Percentiles rank a stretch among this genome's conserved stretches.
phyloP scores from a whole-genome alignment of 1,139 yeast genomes.

The Magnusiomyces suaveolens region DNA sequence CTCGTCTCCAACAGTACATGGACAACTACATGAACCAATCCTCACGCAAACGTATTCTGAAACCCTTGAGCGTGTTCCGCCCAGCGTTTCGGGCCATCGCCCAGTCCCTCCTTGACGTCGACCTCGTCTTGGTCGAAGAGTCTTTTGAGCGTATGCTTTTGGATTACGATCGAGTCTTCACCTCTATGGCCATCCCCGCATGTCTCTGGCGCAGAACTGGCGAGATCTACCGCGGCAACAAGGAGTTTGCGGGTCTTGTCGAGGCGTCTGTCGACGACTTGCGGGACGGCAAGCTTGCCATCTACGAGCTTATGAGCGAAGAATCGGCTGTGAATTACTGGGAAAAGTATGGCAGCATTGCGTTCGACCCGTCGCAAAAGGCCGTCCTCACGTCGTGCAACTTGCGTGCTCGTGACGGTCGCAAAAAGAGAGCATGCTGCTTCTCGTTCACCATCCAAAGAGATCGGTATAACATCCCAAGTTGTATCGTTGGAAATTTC shows the following conservation, averaged over 20 bases:
- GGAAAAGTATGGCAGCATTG: slow-evolving; percentile 96
- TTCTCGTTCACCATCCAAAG: slow-evolving; percentile 90
- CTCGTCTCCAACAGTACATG: slow-evolving; percentile 76
- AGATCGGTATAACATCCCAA: slow-evolving; percentile 88
- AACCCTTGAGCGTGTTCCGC: slow-evolving; percentile 76
- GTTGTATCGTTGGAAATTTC: slow-evolving; percentile 93
- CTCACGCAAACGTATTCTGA: slow-evolving; percentile 77
- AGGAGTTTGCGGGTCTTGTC: slow-evolving; percentile 90
- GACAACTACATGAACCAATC: slow-evolving; percentile 84
- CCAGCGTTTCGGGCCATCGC: slow-evolving; percentile 96
- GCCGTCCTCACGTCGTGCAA: slow-evolving; percentile 91
- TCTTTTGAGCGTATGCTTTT: slow-evolving; percentile 87
- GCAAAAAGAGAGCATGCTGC: slow-evolving; percentile 76
- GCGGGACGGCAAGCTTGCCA: slow-evolving; percentile 85
- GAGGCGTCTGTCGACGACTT: slow-evolving; percentile 89
- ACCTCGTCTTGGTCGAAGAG: slow-evolving; percentile 85
- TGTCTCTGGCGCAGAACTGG: slow-evolving; percentile 97
- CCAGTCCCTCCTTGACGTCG: slow-evolving; percentile 80
- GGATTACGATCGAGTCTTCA: slow-evolving; percentile 90
- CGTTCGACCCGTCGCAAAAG: slow-evolving; percentile 91
- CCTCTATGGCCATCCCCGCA: slow-evolving; percentile 97
- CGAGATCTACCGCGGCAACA: slow-evolving; percentile 88
- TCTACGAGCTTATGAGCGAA: slow-evolving; percentile 90
- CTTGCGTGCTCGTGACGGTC: slow-evolving; percentile 73
- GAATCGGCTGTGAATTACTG: slow-evolving; percentile 97